Evolutionary conservation across 202 grass and related monocot genomes (phyloP).

Genomic region (Cymbopogon flexuosus): DNA sequence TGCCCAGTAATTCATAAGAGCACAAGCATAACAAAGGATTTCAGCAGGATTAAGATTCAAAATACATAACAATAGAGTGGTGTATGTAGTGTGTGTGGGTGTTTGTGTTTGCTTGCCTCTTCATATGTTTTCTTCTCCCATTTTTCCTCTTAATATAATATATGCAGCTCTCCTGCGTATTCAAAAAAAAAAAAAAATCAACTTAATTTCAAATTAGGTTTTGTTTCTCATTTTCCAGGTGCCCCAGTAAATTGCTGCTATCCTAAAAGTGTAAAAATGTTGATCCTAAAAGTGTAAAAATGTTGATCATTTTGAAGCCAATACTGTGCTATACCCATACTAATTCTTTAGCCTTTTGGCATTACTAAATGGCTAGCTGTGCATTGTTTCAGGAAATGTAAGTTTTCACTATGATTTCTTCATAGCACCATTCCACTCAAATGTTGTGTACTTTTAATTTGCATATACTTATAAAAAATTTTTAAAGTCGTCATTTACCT

Average conservation of each 20-base stretch:
- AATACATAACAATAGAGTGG: no score
- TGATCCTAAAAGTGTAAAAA: background rate
- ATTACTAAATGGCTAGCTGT: background rate
- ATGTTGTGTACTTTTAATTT: background rate
- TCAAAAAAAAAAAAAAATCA: no score
- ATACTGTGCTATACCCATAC: background rate
- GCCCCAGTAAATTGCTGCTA: background rate
- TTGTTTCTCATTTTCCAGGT: background rate
- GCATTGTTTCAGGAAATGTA: background rate
- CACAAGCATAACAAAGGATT: background rate
- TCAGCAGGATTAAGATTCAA: background rate
- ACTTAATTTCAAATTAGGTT: background rate
- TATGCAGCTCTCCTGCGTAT: no score
- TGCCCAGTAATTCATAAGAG: background rate
- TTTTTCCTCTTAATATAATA: no score
- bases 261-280: background rate
- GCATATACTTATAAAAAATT: background rate
- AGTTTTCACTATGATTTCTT: conserved; percentile 12
- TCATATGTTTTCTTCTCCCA: no score
- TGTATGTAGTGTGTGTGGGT: no score
- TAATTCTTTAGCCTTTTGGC: background rate
- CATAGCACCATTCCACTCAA: background rate
- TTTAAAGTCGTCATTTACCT: background rate
- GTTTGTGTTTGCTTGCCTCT: no score
- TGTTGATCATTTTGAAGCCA: background rate